phyloP scores from a whole-genome alignment of 495 filamentous ascomycete species.

The Talaromyces proteolyticus region DNA sequence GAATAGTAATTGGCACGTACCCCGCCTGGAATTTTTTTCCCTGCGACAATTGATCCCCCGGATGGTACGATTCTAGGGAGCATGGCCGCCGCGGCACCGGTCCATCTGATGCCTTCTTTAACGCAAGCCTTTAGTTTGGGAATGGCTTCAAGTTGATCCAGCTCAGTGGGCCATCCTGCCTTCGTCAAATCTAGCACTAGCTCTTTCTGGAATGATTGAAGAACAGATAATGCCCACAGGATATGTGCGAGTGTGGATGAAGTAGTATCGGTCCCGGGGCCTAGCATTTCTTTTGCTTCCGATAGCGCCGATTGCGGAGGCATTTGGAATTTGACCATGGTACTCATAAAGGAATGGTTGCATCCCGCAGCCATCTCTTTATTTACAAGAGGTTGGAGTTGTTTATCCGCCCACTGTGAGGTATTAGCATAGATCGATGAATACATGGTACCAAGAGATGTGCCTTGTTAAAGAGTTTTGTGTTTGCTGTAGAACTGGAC shows the following conservation, averaged over 20 bases:
- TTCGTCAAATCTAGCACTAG: neutral
- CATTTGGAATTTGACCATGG: neutral
- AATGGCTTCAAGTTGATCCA: neutral
- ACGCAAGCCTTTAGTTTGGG: neutral
- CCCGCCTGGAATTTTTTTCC: constrained; percentile 17
- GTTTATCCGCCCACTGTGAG: too few relatives aligned
- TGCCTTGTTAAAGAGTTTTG: too few relatives aligned
- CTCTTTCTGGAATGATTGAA: neutral
- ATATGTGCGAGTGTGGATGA: neutral
- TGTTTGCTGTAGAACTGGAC: too few relatives aligned
- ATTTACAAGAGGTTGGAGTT: too few relatives aligned
- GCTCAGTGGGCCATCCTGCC: neutral
- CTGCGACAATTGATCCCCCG: constrained; percentile 17
- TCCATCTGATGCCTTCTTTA: constrained; percentile 1
- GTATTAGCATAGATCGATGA: too few relatives aligned
- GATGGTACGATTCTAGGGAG: constrained; percentile 21
- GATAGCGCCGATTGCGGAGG: neutral
- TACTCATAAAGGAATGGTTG: neutral
- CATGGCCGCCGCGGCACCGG: neutral
- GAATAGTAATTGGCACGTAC: constrained; percentile 11
- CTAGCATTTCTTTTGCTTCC: neutral
- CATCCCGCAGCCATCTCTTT: too few relatives aligned
- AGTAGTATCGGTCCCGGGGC: neutral
- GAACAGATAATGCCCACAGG: neutral
- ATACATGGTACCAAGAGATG: too few relatives aligned